These are phyloP conservation scores for Ustilago loliicola DNA, from an alignment of 1,284 basidiomycete genomes.

Conservation along the genomic window DNA sequence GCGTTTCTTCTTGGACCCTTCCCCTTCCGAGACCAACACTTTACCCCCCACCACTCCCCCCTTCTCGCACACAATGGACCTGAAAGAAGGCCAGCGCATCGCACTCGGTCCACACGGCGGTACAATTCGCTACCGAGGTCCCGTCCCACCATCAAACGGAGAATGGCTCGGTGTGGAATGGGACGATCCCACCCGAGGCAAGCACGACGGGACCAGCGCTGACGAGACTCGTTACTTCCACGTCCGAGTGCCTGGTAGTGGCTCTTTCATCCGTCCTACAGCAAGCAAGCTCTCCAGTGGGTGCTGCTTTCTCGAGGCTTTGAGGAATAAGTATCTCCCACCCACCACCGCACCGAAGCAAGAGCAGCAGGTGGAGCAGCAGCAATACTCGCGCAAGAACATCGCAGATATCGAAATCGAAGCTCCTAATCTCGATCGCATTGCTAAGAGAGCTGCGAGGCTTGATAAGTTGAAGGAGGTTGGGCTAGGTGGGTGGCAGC, in stretches of 20 bases:
- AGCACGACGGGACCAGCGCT: slow-evolving; percentile 83
- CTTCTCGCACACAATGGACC: slow-evolving; percentile 13
- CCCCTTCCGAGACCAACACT: slow-evolving; percentile 28
- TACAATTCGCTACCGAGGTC: slow-evolving; percentile 81
- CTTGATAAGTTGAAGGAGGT: slow-evolving; percentile 80
- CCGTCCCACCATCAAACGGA: slow-evolving; percentile 78
- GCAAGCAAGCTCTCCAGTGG: slow-evolving; percentile 50
- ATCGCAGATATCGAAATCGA: slow-evolving; percentile 80
- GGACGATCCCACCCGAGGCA: slow-evolving; percentile 86
- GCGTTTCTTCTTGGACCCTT: slow-evolving; percentile 12
- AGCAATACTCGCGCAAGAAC: slow-evolving; percentile 72
- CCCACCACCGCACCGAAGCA: slow-evolving; percentile 2
- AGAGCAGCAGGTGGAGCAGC: slow-evolving; percentile 37
- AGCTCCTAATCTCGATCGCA: slow-evolving; percentile 83
- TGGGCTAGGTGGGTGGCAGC: slow-evolving; percentile 77
- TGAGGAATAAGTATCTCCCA: slow-evolving; percentile 71
- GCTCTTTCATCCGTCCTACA: slow-evolving; percentile 58
- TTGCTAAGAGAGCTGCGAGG: slow-evolving; percentile 79
- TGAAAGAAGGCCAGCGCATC: slow-evolving; percentile 50
- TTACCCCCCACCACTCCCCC: background rate
- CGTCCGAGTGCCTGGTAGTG: slow-evolving; percentile 49
- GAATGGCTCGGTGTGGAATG: slow-evolving; percentile 94
- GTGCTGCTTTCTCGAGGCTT: slow-evolving; percentile 80
- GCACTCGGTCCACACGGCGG: slow-evolving; percentile 51
- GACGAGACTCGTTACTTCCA: slow-evolving; percentile 83